Evolutionary conservation across 2,329 filamentous ascomycete genomes (phyloP), one percentile per base, ranked within the genome.

Genomic region (Paracorniculantispora psalliotae): DNA sequence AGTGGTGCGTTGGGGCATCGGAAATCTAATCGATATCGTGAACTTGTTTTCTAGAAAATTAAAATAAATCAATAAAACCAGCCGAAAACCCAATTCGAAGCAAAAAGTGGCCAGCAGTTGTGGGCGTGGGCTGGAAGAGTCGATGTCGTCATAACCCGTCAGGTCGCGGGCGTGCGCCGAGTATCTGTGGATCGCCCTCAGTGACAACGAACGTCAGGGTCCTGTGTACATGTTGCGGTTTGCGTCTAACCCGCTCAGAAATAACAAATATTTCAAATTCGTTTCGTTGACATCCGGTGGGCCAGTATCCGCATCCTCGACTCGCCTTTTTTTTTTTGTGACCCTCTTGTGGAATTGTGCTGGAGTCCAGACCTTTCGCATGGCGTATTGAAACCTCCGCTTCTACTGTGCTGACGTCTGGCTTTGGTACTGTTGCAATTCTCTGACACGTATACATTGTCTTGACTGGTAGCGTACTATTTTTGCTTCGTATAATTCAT

Each of bases 21-120:
- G 47, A 30, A 51, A 58, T 58, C 47, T 25, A 17, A 50, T 58
- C 55, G 55, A 58, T 26, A 58, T 50, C 55, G 50, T 51, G 55
- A 19, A 58, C 13, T 37, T 55, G 15, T 19, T 25, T 23, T 28
- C 7, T 10, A 8, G 30, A 3, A 37, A 44, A 54, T 33, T 50
- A 19, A 35, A 23, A 21, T 9, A n/a, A n/a, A 23, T 17, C 43
- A 26, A 47, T 8, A 23, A 21, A 37, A 37, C 12, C 3, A 37
- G 33, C 33, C n/a, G n/a, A 21, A 49, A 49, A 33, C 5, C 8
- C 26, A 33, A 26, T 25, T 47, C 21, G 26, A 17, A 47, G 19
- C 21, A 17, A 21, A 17, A 4, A 26, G n/a, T 9, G 10, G 39
- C 46, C 7, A 19, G 39, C n/a, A 13, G 2, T 55, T 55, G 41